Evolutionary conservation across 768 basidiomycete species (phyloP).

Genomic region (Collybia mongolica): DNA sequence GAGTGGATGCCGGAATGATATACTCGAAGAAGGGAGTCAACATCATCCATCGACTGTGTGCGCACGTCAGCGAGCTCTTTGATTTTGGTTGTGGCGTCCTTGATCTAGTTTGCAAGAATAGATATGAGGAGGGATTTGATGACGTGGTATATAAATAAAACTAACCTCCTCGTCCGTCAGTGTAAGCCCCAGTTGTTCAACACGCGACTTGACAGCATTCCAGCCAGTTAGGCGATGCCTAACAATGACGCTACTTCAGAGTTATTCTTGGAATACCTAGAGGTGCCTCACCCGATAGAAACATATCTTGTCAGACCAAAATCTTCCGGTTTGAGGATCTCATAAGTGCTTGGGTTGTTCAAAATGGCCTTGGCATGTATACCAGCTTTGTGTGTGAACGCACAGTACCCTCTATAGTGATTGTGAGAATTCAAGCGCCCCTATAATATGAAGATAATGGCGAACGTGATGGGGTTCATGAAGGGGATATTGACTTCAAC

Average conservation of each 20-base stretch:
- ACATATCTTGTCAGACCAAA: constrained; percentile 98
- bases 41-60: constrained; percentile 99
- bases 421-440: constrained; percentile 2
- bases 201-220: constrained; percentile 99
- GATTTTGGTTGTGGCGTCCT: constrained; percentile 98
- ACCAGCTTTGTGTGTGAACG: constrained; percentile 99
- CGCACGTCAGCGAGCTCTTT: constrained; percentile 99
- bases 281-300: constrained; percentile 82
- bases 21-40: constrained; percentile 93
- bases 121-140: constrained; percentile 5
- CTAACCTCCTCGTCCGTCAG: constrained; percentile 86
- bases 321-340: constrained; percentile 98
- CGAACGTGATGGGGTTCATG: constrained; percentile 91
- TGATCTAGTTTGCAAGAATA: constrained; percentile 53
- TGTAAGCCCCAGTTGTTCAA: constrained; percentile 90
- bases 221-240: constrained; percentile 96
- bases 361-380: constrained; percentile 99
- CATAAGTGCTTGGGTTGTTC: constrained; percentile 98
- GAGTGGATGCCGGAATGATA: constrained; percentile 94
- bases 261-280: background rate
- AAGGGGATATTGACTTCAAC: constrained; percentile 98
- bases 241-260: constrained; percentile 1
- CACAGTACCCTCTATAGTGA: constrained; percentile 87
- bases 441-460: constrained; percentile 8
- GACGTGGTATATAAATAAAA: constrained; percentile 6